Evolutionary conservation across 257 asterid genomes (phyloP), one percentile per base, ranked within the genome.

Genomic region (Eustoma russellianum): DNA sequence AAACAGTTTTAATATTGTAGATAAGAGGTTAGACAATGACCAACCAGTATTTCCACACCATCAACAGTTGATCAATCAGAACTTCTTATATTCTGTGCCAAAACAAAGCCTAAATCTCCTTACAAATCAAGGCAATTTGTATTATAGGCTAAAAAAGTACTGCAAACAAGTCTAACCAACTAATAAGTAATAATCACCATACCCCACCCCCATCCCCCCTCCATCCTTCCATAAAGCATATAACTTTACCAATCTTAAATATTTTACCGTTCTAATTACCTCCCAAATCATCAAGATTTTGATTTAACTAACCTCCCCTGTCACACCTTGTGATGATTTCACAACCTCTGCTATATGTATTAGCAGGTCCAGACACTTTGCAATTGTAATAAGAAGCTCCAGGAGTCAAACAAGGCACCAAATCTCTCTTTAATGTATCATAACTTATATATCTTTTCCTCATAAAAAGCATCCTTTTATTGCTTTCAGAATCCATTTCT

Each of bases 261-360:
- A 15, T 6, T 38, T 7, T n/a, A 17, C 13, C 34, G 13, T 13
- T 7, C 13, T 17, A 11, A n/a, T 41, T 38, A 18, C 33, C 56
- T 38, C 7, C 53, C 2, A 9, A 2, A 12, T 33, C 12, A 14
- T 30, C 6, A 40, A 15, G 15, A 33, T 5, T 12, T 17, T 48
- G 33, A 30, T 19, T 48, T 38, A 33, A 12, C 65, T 57, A 57
- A 35, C 19, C 65, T 18, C 64, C 65, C 72, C 95, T 79, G 3
- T 74, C 84, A 62, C 97, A 88, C 69, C 97, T 80, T n/a, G 97
- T 88, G 55, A 88, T 85, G n/a, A 78, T 58, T 70, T 88, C 85
- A 67, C 97, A 88, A 2, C 97, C 95, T 61, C 97, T 82, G 58
- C 54, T 35, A 46, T 88, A 85, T 40, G 77, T 59, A 71, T 85